These are phyloP conservation scores for Chloris gayana DNA, from an alignment of 176 grass and related monocot species.

Conservation along the genomic window DNA sequence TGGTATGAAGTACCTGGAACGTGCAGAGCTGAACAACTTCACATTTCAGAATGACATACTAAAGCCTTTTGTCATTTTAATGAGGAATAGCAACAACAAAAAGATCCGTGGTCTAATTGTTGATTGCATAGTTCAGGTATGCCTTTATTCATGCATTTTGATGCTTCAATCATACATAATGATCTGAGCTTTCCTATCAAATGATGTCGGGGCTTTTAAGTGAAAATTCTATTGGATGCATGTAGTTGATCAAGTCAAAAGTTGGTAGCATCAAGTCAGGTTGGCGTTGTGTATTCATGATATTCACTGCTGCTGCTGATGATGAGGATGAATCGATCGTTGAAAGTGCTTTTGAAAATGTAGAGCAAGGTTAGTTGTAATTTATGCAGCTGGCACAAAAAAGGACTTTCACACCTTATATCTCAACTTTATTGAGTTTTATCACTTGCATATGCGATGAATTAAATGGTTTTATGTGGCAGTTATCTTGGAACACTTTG, in stretches of 20 bases:
- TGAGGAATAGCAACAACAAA: conserved; percentile 88
- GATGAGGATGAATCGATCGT: conserved; percentile 92
- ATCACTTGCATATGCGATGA: conserved; percentile 24
- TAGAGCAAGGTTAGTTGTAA: conserved; percentile 76
- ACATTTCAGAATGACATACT: conserved; percentile 99
- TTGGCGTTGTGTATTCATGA: conserved; percentile 99
- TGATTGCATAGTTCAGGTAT: conserved; percentile 99
- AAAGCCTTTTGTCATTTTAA: conserved; percentile 99
- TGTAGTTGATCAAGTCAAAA: conserved; percentile 97
- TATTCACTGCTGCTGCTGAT: conserved; percentile 95
- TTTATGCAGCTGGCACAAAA: conserved; percentile 27
- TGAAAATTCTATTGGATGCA: conserved; percentile 17
- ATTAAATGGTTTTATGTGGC: conserved; percentile 37
- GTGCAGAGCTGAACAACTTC: conserved; percentile 97
- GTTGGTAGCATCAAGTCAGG: conserved; percentile 99
- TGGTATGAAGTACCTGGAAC: conserved; percentile 99
- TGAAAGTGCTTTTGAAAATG: conserved; percentile 99
- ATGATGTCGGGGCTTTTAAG: conserved; percentile 16
- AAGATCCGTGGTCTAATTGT: conserved; percentile 96
- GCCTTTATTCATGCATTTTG: conserved; percentile 18
- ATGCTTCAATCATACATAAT: conserved; percentile 14
- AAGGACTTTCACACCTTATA: conserved; percentile 20
- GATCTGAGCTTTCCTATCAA: conserved; percentile 30
- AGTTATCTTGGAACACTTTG: conserved; percentile 99
- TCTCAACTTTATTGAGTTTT: conserved; percentile 13